Conservation (phyloP, 2,329 filamentous ascomycete species). For the Keithomyces neogunnii region DNA sequence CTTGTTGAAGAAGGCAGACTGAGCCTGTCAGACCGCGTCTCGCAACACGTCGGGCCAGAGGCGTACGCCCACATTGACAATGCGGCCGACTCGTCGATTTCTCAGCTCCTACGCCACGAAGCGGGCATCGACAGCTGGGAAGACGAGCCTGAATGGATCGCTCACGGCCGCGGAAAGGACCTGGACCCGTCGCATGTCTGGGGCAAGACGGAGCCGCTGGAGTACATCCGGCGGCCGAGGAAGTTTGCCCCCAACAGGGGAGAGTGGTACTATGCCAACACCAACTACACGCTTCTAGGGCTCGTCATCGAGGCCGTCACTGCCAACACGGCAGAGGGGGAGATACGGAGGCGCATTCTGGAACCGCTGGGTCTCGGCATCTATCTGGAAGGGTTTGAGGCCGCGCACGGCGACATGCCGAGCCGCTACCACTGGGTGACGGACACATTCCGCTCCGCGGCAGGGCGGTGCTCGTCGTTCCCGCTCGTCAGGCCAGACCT, state of each 20-base stretch:
- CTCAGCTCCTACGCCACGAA: constrained; percentile 6
- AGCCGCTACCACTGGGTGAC: constrained; percentile 9
- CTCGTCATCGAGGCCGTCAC: constrained; percentile 8
- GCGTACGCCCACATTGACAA: constrained; percentile 7
- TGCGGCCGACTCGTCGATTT: constrained; percentile 4
- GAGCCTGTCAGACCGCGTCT: constrained; percentile 5
- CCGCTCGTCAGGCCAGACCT: constrained; percentile 4
- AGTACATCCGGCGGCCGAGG: constrained; percentile 9
- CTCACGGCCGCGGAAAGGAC: constrained; percentile 6
- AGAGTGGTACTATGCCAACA: constrained; percentile 9
- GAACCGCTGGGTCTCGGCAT: constrained; percentile 7
- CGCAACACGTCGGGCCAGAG: constrained; percentile 1
- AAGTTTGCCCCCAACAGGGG: constrained; percentile 7
- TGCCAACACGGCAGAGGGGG: constrained; percentile 5
- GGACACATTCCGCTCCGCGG: constrained; percentile 3
- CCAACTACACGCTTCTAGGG: constrained; percentile 11
- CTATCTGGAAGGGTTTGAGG: constrained; percentile 9
- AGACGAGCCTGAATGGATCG: constrained; percentile 9
- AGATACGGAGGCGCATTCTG: constrained; percentile 7
- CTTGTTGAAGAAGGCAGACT: constrained; percentile 10
- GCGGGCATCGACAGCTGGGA: constrained; percentile 11
- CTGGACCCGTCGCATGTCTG: constrained; percentile 7
- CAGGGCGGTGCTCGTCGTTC: constrained; percentile 7
- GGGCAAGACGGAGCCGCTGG: constrained; percentile 9
- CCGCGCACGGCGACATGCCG: not conserved